These are phyloP conservation scores for Leucaena leucocephala DNA, from an alignment of 306 rosid genomes.

Conservation along the genomic window DNA sequence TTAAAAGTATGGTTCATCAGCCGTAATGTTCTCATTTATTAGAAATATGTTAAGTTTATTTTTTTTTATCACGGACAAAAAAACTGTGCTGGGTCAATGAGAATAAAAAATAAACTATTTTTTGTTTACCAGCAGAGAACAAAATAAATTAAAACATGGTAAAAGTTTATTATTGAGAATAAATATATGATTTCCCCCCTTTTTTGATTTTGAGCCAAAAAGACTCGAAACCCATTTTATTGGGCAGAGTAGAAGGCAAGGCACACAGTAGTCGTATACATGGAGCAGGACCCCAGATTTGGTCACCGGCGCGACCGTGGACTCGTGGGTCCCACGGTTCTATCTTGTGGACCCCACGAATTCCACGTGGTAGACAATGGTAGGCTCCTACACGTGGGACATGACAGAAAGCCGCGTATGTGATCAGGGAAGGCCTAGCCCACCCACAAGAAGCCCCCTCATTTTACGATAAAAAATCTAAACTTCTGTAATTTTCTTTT, in stretches of 20 bases:
- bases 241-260: neutral
- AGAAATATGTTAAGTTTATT: no score
- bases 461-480: neutral
- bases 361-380: conserved; percentile 51
- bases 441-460: neutral
- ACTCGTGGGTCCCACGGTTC: neutral
- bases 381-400: conserved; percentile 47
- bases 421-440: neutral
- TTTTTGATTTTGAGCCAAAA: neutral
- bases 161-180: no score
- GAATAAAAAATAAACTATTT: no score
- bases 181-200: neutral
- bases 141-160: no score
- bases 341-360: conserved; percentile 28
- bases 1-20: no score
- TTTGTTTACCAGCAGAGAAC: no score
- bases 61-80: no score
- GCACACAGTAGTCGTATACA: neutral
- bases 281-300: neutral
- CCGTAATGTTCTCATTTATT: no score
- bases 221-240: neutral
- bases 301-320: neutral
- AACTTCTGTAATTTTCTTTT: neutral
- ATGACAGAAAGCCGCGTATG: conserved; percentile 51
- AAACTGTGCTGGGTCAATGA: no score